Evolutionary conservation across 768 basidiomycete species (phyloP).

Genomic region (Amanita rimosa): DNA sequence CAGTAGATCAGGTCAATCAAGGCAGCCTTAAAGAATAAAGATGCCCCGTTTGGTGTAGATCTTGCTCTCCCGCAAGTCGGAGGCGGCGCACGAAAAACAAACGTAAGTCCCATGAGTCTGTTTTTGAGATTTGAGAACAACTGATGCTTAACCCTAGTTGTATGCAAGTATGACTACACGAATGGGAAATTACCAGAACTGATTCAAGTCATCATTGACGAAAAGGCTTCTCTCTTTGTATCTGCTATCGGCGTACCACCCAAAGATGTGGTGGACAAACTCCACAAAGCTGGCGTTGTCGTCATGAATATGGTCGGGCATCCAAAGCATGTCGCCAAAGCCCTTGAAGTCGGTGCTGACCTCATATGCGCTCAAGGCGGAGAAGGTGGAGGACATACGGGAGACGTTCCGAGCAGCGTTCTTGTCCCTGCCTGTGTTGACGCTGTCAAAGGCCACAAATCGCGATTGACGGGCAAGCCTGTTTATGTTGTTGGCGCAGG

Average conservation of each 20-base stretch:
- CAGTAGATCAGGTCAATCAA: conserved; percentile 65
- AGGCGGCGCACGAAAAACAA: conserved; percentile 83
- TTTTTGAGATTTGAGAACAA: not conserved
- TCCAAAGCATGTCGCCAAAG: conserved; percentile 78
- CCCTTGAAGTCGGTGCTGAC: conserved; percentile 77
- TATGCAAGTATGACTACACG: conserved; percentile 73
- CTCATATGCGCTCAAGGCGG: conserved; percentile 92
- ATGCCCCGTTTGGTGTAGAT: conserved; percentile 85
- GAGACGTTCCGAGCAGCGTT: conserved; percentile 72
- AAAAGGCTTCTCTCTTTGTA: conserved; percentile 81
- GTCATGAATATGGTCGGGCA: conserved; percentile 98
- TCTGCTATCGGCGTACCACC: conserved; percentile 88
- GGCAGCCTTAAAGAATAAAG: conserved; percentile 57
- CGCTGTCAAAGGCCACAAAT: conserved; percentile 62
- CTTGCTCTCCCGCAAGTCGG: conserved; percentile 82
- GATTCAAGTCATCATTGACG: conserved; percentile 86
- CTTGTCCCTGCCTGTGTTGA: conserved; percentile 91
- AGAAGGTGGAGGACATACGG: conserved; percentile 87
- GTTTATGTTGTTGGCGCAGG: conserved; percentile 88
- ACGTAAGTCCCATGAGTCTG: conserved; percentile 31
- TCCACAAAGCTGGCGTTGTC: conserved; percentile 78
- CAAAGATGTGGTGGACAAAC: conserved; percentile 60
- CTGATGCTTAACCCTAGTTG: not conserved
- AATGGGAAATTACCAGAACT: conserved; percentile 77
- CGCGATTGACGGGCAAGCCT: conserved; percentile 72